Evolutionary conservation across 2,329 filamentous ascomycete genomes (phyloP).

Genomic region (Fusarium brevicatenulatum): DNA sequence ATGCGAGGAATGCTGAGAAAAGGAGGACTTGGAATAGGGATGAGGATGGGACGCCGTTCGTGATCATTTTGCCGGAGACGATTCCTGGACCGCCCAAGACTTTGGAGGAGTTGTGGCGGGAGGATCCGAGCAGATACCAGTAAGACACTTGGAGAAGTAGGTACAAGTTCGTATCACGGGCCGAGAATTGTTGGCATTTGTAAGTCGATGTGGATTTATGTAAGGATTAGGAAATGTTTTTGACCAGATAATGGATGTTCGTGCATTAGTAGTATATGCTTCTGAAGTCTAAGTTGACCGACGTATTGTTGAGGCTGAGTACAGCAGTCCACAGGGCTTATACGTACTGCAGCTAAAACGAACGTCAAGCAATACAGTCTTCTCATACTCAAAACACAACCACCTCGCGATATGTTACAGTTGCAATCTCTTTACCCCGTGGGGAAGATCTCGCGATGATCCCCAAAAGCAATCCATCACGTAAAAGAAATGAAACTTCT

Average conservation of each 20-base stretch:
- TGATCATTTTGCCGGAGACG: neutral
- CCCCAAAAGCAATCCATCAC: conserved; percentile 12
- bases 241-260: neutral
- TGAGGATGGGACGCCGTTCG: neutral
- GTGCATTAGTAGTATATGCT: neutral
- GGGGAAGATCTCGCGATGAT: conserved; percentile 31
- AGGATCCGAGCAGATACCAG: neutral
- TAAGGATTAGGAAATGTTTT: neutral
- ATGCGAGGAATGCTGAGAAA: neutral
- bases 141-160: neutral
- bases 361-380: neutral
- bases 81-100: neutral
- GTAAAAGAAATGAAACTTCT: conserved; percentile 12
- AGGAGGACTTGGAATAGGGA: neutral
- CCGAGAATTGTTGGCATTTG: neutral
- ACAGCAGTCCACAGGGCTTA: neutral
- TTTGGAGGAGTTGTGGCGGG: neutral
- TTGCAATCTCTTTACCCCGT: conserved; percentile 32
- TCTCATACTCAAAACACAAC: neutral
- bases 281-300: neutral
- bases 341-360: neutral
- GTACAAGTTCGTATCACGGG: neutral
- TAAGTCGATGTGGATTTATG: rapidly evolving
- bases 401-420: neutral
- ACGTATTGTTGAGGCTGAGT: neutral